phyloP scores from a whole-genome alignment of 176 grass and related monocot species.

The Avena insularis region DNA sequence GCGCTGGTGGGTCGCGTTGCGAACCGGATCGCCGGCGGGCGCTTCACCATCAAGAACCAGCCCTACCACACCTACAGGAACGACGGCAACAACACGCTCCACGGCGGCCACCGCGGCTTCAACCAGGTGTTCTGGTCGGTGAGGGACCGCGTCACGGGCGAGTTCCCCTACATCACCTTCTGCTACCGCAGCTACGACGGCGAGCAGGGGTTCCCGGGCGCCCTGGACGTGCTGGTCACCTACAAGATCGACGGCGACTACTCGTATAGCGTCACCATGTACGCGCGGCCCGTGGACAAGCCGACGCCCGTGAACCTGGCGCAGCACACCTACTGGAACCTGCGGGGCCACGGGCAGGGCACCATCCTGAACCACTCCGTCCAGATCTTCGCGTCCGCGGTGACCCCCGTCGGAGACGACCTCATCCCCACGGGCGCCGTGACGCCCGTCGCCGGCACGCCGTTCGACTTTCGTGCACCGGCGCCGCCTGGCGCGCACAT shows the following conservation, averaged over 20 bases:
- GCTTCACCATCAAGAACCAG: conserved; percentile 56
- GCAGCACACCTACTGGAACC: conserved; percentile 95
- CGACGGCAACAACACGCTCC: conserved; percentile 77
- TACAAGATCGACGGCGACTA: conserved; percentile 82
- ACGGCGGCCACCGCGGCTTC: conserved; percentile 93
- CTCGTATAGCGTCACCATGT: conserved; percentile 77
- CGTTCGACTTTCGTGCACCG: conserved; percentile 65
- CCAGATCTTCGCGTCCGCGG: conserved; percentile 56
- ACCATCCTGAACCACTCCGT: conserved; percentile 61
- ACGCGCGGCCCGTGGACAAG: conserved; percentile 59
- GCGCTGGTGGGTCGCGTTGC: conserved; percentile 84
- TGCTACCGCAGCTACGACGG: conserved; percentile 87
- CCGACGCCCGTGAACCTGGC: conserved; percentile 79
- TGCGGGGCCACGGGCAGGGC: conserved; percentile 62
- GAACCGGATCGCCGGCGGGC: conserved; percentile 78
- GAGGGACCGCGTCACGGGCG: conserved; percentile 59
- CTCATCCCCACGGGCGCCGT: conserved; percentile 82
- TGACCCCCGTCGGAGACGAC: conserved; percentile 59
- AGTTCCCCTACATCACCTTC: conserved; percentile 91
- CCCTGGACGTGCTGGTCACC: conserved; percentile 75
- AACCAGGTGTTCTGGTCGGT: conserved; percentile 81
- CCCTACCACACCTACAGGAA: conserved; percentile 64
- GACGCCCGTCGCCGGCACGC: conserved; percentile 58
- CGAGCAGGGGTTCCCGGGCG: conserved; percentile 87
- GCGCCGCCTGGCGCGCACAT: conserved; percentile 43